Conservation (phyloP, 345 rosid genomes). For the Euphorbia tirucalli region DNA sequence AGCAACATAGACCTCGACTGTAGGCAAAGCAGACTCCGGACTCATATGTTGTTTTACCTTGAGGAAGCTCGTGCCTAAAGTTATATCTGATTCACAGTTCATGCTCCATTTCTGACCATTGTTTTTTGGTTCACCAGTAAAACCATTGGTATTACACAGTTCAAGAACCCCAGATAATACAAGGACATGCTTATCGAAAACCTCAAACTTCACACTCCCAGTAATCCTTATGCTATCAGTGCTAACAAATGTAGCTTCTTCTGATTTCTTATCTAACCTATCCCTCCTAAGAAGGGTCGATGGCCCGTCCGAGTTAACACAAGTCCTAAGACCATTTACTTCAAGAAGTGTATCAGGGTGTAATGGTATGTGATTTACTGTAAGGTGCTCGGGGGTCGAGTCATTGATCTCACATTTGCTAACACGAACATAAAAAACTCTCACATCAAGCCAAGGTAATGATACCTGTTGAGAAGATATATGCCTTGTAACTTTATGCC, state of each 20-base stretch:
- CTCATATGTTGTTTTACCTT: slow-evolving; percentile 17
- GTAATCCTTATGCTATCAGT: slow-evolving; percentile 27
- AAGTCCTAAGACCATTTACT: slow-evolving; percentile 32
- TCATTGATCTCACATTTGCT: slow-evolving; percentile 33
- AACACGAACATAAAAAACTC: slow-evolving; percentile 29
- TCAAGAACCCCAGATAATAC: slow-evolving; percentile 26
- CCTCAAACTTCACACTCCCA: slow-evolving; percentile 26
- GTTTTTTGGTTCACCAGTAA: slow-evolving; percentile 19
- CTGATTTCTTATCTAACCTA: slow-evolving; percentile 33
- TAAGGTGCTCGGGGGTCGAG: slow-evolving; percentile 23
- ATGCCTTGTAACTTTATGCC: slow-evolving; percentile 33
- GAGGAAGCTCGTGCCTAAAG: slow-evolving; percentile 20
- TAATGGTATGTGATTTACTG: slow-evolving; percentile 25
- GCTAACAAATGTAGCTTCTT: slow-evolving; percentile 38
- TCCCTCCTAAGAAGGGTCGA: slow-evolving; percentile 26
- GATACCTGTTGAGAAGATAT: slow-evolving; percentile 32
- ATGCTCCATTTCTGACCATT: slow-evolving; percentile 25
- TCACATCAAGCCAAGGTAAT: slow-evolving; percentile 30
- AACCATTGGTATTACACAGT: slow-evolving; percentile 16
- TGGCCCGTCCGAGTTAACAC: slow-evolving; percentile 18
- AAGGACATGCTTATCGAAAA: slow-evolving; percentile 21
- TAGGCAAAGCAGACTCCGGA: slow-evolving; percentile 17
- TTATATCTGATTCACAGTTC: slow-evolving; percentile 22
- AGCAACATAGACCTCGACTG: slow-evolving; percentile 31
- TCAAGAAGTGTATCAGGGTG: slow-evolving; percentile 26